phyloP scores from a whole-genome alignment of 371 early-diverging fungal genomes.

The Actinomortierella wolfii region DNA sequence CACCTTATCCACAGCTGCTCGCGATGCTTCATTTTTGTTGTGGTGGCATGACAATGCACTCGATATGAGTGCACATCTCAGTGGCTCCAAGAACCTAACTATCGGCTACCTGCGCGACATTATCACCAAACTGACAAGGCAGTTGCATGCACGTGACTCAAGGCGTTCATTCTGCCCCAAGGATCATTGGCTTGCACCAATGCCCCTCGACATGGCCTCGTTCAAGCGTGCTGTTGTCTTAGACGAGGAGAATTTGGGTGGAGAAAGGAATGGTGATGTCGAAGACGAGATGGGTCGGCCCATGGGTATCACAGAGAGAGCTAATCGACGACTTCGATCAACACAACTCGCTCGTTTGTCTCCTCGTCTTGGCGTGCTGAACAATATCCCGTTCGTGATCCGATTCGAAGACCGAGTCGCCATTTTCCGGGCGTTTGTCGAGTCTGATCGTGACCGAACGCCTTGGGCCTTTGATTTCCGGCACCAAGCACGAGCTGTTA shows the following conservation, averaged over 20 bases:
- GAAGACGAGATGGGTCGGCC: constrained; percentile 8
- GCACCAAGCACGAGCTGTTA: constrained; percentile 51
- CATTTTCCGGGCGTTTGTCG: constrained; percentile 82
- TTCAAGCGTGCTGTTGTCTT: constrained; percentile 66
- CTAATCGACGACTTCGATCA: constrained; percentile 18
- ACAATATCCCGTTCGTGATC: constrained; percentile 88
- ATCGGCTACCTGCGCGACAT: constrained; percentile 62
- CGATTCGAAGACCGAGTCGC: constrained; percentile 88
- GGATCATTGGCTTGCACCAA: constrained; percentile 78
- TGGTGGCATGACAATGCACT: constrained; percentile 64
- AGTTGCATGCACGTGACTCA: constrained; percentile 78
- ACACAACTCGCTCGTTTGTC: constrained; percentile 53
- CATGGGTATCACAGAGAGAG: constrained; percentile 17
- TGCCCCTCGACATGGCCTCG: constrained; percentile 63
- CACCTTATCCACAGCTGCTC: constrained; percentile 56
- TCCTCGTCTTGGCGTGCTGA: constrained; percentile 75
- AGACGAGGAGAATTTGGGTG: constrained; percentile 52
- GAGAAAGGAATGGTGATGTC: constrained; percentile 9
- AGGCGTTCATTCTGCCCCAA: constrained; percentile 26
- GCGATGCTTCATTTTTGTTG: constrained; percentile 73
- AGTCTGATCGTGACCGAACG: constrained; percentile 63
- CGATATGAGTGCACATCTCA: constrained; percentile 47
- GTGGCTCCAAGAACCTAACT: constrained; percentile 53
- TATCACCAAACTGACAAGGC: constrained; percentile 72
- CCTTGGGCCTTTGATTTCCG: constrained; percentile 35